Base-by-base conservation (phyloP, 2,329 filamentous ascomycete species). In the Paraphoma chrysanthemicola region DNA sequence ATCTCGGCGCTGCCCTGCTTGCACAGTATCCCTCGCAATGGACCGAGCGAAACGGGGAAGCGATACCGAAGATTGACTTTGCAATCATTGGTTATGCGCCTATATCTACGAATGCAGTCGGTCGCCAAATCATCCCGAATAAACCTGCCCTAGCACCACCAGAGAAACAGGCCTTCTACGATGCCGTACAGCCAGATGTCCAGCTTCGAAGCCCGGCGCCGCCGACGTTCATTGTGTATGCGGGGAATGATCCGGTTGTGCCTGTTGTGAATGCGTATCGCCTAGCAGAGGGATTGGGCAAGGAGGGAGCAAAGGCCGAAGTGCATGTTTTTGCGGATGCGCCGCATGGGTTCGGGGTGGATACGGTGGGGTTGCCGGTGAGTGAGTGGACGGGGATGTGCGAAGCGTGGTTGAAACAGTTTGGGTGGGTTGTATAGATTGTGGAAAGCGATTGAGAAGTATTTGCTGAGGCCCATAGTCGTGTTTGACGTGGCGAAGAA, bases 241-340 rank as follows among this genome's bases (percentile, higher is more conserved):
- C 57, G 17, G 63, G 61, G 7, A 66, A 59, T n/a, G 61, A 68
- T 28, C 50, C 57, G 2, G 52, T 66, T 1, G 63, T 68, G 12
- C 65, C 63, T 6, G 56, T 57, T 1, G 48, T 57, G 2, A 68
- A 68, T 48, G 63, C 63, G 31, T 66, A 63, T 44, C 43, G 63
- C 18, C 47, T 64, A 6, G 61, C 63, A 9, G 59, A 64, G 53
- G 59, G 56, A 0, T 33, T 66, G 1, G 39, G 41, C 2, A 54
- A 56, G 44, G 50, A 39, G 2, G 59, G 61, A 23, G 56, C 36
- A 3, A 17, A 31, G 10, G 63, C 64, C 1, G 65, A 68, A 12
- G 39, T 66, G n/a, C 63, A 66, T 48, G 52, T 68, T 6, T 68
- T 66, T 46, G 54, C 52, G 12, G 62, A 66, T 33, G 65, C 65